These are phyloP conservation scores for Rutidosis leptorrhynchoides DNA, from an alignment of 129 eudicot genomes.

Conservation along the genomic window DNA sequence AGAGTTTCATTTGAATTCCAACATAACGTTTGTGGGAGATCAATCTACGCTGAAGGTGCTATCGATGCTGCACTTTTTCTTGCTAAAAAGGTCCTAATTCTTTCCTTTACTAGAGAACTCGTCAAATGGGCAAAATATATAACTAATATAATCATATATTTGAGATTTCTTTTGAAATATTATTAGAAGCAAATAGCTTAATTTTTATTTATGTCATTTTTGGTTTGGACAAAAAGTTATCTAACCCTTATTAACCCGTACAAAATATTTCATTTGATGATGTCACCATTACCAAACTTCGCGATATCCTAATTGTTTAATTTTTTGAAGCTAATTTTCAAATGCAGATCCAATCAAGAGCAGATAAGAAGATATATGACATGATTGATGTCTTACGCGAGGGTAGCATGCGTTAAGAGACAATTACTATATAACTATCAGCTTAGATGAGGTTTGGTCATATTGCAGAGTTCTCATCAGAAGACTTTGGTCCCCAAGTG, in stretches of 20 bases:
- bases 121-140: background rate
- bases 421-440: background rate
- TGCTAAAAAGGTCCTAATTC: constrained; percentile 62
- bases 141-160: too few species aligned
- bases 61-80: constrained; percentile 81
- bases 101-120: background rate
- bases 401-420: constrained; percentile 78
- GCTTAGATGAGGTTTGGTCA: background rate
- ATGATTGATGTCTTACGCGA: constrained; percentile 94
- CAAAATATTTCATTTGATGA: too few species aligned
- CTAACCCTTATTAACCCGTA: too few species aligned
- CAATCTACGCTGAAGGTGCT: constrained; percentile 96
- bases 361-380: constrained; percentile 76
- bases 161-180: too few species aligned
- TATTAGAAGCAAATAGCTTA: too few species aligned
- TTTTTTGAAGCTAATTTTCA: constrained; percentile 14
- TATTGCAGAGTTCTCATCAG: background rate
- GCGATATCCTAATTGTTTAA: background rate
- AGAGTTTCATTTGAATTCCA: constrained; percentile 89
- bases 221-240: too few species aligned
- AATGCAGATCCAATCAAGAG: constrained; percentile 66
- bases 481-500: background rate
- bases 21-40: constrained; percentile 96
- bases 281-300: too few species aligned
- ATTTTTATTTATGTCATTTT: too few species aligned